Evolutionary conservation across 1,139 yeast genomes (phyloP).

Genomic region (Candida sanyaensis): DNA sequence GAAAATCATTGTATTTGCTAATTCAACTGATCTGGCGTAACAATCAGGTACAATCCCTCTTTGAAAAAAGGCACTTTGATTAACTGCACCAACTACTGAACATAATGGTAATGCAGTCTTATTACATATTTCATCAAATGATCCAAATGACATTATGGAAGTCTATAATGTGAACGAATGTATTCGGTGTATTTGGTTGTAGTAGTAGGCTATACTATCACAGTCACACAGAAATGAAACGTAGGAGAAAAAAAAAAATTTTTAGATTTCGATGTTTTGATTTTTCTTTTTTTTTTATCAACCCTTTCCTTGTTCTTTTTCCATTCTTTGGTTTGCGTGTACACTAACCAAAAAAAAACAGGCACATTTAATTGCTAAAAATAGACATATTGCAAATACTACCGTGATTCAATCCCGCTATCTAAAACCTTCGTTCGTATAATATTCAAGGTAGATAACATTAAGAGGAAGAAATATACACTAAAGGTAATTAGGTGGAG

Average conservation of each 20-base stretch:
- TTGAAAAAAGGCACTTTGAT: conserved; percentile 28
- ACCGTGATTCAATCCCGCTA: conserved; percentile 2
- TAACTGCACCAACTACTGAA: conserved; percentile 53
- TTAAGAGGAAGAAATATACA: too few species aligned
- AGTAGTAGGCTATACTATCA: not conserved
- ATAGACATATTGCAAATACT: not conserved
- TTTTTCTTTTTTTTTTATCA: conserved; percentile 1
- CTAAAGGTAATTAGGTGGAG: too few species aligned
- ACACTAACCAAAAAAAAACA: too few species aligned
- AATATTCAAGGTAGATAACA: too few species aligned
- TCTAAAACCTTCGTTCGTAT: too few species aligned
- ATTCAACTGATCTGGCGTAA: conserved; percentile 80
- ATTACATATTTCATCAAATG: conserved; percentile 66
- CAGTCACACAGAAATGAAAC: conserved; percentile 1
- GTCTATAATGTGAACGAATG: not conserved
- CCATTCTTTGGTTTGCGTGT: not conserved
- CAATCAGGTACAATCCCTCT: conserved; percentile 74
- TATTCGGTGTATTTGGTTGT: not conserved
- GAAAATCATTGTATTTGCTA: conserved; percentile 90
- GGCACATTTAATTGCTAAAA: not conserved
- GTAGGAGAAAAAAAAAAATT: not conserved
- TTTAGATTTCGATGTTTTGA: conserved; percentile 2
- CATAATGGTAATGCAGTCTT: conserved; percentile 80
- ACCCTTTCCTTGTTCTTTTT: not conserved
- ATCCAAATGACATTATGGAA: conserved; percentile 59